Base-by-base conservation (phyloP, 768 basidiomycete genomes). In the Rhizopogon rudus region DNA sequence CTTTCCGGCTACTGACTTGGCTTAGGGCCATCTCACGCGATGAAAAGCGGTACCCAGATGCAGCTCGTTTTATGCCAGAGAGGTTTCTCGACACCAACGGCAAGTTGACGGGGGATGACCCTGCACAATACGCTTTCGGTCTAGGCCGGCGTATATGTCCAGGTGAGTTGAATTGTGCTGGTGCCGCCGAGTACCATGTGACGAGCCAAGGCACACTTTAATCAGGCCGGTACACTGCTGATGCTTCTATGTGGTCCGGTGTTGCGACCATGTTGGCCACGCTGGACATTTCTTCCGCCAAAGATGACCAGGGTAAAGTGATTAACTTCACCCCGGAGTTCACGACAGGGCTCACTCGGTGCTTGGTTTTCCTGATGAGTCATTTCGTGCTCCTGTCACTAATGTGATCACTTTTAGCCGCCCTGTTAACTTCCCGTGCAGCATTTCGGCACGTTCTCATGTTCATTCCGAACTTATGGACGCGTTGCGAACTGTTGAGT, bases 21-120 rank as follows among this genome's bases (percentile, higher is more conserved):
- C 10, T 35, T 35, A 62, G 63, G 63, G 63, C 49, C 20, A 62
- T 65, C 40, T 44, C 58, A 12, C 63, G 58, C 3, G 57, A 65
- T 39, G 63, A 62, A 55, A 40, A 9, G n/a, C 53, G 54, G 44
- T 64, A 64, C 42, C 57, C 63, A 1, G 39, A 60, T 40, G 50
- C 63, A 29, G 56, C 56, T 29, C 54, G 54, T 16, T 57, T 63
- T 37, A 40, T 8, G 2, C 49, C 48, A n/a, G 57, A 60, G 17
- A 49, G 61, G 6, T 62, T 58, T 17, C 20, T 62, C 29, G 49
- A 14, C 45, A 6, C 29, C 33, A 37, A 33, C 12, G 29, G 25
- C 13, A 33, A 20, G 10, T 22, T 59, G 41, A 54, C 10, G 20
- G 50, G 39, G 0, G 53, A 54, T 28, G 33, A 54, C 29, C 35